Evolutionary conservation across 306 rosid genomes (phyloP).

Genomic region (Vicia villosa): DNA sequence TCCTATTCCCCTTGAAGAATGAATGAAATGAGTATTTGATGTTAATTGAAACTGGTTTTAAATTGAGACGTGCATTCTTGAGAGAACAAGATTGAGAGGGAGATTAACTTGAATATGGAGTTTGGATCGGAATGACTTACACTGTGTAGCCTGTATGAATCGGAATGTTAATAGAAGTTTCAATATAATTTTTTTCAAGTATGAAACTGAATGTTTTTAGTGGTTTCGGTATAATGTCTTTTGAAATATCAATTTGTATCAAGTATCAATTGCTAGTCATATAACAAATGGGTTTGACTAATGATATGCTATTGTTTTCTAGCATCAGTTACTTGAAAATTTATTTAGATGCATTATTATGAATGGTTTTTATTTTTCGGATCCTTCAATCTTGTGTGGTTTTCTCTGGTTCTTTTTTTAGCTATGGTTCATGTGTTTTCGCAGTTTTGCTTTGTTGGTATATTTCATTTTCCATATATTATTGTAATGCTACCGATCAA

Average conservation of each 20-base stretch:
- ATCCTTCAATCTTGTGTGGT: conserved; percentile 9
- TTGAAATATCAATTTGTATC: not conserved
- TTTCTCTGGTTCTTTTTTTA: conserved; percentile 15
- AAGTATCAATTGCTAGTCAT: not conserved
- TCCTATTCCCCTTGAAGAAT: too few relatives aligned
- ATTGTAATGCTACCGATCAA: conserved; percentile 5
- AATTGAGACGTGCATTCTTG: not conserved
- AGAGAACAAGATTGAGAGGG: not conserved
- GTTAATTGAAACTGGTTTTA: not conserved
- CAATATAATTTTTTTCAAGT: not conserved
- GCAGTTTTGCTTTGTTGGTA: conserved; percentile 3
- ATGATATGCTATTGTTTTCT: not conserved
- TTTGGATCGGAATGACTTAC: not conserved
- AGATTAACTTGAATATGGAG: not conserved
- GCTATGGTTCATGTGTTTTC: not conserved
- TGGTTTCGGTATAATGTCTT: not conserved
- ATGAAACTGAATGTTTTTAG: not conserved
- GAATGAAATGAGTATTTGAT: not conserved
- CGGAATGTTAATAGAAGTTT: not conserved
- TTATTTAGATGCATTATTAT: conserved; percentile 18
- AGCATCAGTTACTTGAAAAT: conserved; percentile 12
- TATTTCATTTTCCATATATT: conserved; percentile 23
- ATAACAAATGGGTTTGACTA: conserved; percentile 3
- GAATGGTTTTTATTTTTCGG: conserved; percentile 4
- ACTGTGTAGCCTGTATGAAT: not conserved